Conservation (phyloP, 2,329 filamentous ascomycete species). For the Cercospora canescens region DNA sequence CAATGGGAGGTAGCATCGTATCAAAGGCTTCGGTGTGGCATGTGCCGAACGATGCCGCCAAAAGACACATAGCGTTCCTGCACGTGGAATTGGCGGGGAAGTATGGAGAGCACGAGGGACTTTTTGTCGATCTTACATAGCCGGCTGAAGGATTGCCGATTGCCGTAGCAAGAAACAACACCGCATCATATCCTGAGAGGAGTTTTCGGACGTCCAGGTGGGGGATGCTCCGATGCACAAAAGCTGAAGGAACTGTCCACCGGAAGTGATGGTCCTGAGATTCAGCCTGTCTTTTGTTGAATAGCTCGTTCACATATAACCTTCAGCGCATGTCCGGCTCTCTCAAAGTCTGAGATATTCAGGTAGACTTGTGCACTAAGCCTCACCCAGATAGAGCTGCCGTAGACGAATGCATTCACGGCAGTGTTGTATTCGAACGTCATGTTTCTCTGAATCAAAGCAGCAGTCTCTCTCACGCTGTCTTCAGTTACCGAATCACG, state of each 20-base stretch:
- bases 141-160: background rate
- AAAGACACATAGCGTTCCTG: background rate
- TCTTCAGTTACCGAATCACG: slow-evolving; percentile 31
- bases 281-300: background rate
- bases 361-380: slow-evolving; percentile 81
- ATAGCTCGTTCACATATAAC: background rate
- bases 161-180: background rate
- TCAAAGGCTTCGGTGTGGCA: background rate
- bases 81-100: background rate
- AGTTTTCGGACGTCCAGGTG: background rate
- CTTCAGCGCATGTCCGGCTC: slow-evolving; percentile 8
- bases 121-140: background rate
- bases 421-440: slow-evolving; percentile 69
- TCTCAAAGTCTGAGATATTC: slow-evolving; percentile 71
- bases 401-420: slow-evolving; percentile 62
- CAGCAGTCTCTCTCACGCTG: slow-evolving; percentile 25
- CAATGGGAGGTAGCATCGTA: background rate
- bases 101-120: background rate
- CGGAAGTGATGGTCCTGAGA: background rate
- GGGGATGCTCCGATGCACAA: background rate
- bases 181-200: background rate
- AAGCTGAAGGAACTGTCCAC: background rate
- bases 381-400: slow-evolving; percentile 64
- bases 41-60: background rate
- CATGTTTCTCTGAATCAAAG: slow-evolving; percentile 39